Conservation (phyloP, 805 yeast genomes). For the Candida andamanensis region DNA sequence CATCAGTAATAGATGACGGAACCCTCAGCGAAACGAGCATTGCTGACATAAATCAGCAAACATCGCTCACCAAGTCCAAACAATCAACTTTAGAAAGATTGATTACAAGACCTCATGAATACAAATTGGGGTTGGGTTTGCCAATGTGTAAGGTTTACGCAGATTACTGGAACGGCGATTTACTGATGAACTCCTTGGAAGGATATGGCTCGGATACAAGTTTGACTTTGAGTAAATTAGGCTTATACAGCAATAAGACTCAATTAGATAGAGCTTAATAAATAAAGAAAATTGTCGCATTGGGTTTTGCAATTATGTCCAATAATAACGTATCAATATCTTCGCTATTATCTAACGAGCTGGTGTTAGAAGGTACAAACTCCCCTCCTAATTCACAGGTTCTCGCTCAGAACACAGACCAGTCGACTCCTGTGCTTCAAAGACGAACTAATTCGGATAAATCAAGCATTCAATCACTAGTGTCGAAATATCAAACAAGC, state of each 20-base stretch:
- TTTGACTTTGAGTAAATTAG: conserved; percentile 72
- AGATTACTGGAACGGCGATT: conserved; percentile 94
- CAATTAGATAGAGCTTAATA: conserved; percentile 74
- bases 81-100: conserved; percentile 57
- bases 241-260: conserved; percentile 55
- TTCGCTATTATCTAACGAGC: conserved; percentile 19
- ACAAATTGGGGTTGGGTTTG: conserved; percentile 78
- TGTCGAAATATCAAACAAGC: conserved; percentile 29
- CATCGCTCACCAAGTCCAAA: conserved; percentile 23
- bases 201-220: conserved; percentile 93
- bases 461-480: conserved; percentile 14
- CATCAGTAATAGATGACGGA: conserved; percentile 27
- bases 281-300: conserved; percentile 1
- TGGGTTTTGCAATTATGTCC: too few species aligned
- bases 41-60: conserved; percentile 14
- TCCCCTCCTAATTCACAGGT: not conserved
- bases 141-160: conserved; percentile 92
- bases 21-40: conserved; percentile 37
- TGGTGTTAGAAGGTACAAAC: not conserved
- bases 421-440: not conserved
- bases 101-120: conserved; percentile 67
- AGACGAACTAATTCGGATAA: too few species aligned
- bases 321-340: conserved; percentile 29
- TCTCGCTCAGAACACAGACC: not conserved
- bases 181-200: conserved; percentile 75